Evolutionary conservation across 805 yeast genomes (phyloP).

Genomic region (Lipomyces orientalis): DNA sequence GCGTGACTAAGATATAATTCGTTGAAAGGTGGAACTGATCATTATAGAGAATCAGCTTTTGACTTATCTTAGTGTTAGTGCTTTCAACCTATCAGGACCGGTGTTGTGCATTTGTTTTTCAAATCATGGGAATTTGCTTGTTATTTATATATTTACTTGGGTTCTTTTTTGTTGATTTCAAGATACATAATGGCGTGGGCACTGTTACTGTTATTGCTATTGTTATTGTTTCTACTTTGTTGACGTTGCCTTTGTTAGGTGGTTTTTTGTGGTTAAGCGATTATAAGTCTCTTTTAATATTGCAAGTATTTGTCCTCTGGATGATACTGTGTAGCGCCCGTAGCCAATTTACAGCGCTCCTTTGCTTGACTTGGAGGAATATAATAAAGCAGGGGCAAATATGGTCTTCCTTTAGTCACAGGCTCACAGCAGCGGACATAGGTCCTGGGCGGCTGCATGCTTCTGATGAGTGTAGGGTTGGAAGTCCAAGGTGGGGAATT

Average conservation of each 20-base stretch:
- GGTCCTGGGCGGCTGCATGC: too few species aligned
- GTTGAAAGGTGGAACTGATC: background rate
- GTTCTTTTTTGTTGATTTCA: background rate
- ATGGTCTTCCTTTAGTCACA: too few species aligned
- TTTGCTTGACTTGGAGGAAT: background rate
- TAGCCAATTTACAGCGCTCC: background rate
- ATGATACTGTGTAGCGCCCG: background rate
- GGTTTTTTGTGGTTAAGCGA: background rate
- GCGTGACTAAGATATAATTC: background rate
- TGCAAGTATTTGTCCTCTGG: background rate
- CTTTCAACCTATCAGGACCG: background rate
- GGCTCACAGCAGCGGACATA: too few species aligned
- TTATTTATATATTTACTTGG: background rate
- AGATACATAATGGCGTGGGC: constrained; percentile 2
- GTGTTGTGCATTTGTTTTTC: background rate
- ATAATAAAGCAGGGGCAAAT: too few species aligned
- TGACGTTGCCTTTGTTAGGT: background rate
- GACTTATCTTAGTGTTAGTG: background rate
- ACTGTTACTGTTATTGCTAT: background rate
- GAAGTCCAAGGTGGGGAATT: too few species aligned
- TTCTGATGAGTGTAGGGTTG: too few species aligned
- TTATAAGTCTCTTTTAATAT: background rate
- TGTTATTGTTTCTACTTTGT: background rate
- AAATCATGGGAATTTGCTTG: background rate
- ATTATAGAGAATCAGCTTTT: constrained; percentile 1